Percentiles rank a stretch among this genome's conserved stretches.
These are phyloP conservation scores for Metarhizium album DNA, from an alignment of 2,329 filamentous ascomycete genomes.

Conservation along the genomic window DNA sequence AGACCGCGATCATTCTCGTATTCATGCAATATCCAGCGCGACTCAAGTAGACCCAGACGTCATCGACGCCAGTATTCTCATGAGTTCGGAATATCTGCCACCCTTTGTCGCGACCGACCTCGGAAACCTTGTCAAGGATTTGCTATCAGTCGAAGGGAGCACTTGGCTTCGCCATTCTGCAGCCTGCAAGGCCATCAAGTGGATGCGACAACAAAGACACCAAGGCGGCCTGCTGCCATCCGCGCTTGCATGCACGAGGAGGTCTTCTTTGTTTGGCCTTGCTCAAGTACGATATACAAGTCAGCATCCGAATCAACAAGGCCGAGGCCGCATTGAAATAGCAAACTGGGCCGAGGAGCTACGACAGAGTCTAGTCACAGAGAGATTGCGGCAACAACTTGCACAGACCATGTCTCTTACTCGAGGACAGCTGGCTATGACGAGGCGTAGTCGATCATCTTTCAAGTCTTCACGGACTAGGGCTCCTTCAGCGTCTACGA, in stretches of 20 bases:
- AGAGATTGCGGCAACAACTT: conserved; percentile 13
- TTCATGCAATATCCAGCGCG: conserved; percentile 70
- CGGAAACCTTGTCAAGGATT: conserved; percentile 50
- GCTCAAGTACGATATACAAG: not conserved
- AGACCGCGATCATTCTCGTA: conserved; percentile 26
- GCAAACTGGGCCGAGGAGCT: conserved; percentile 27
- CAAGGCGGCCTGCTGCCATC: conserved; percentile 8
- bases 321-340: conserved; percentile 22
- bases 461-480: not conserved
- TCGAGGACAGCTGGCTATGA: conserved; percentile 8
- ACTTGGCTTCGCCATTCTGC: conserved; percentile 74
- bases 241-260: conserved; percentile 1
- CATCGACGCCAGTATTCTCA: conserved; percentile 88
- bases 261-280: not conserved
- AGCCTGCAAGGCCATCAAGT: conserved; percentile 69
- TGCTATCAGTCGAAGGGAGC: conserved; percentile 71
- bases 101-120: conserved; percentile 73
- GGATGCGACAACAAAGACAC: conserved; percentile 37
- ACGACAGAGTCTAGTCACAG: conserved; percentile 23
- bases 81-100: conserved; percentile 83
- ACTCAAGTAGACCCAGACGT: conserved; percentile 61
- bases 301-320: conserved; percentile 8
- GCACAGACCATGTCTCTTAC: not conserved
- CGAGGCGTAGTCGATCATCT: not conserved
- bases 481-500: not conserved